Conservation (phyloP, 108 stramenopile species). For the Skeletonema marinoi region DNA sequence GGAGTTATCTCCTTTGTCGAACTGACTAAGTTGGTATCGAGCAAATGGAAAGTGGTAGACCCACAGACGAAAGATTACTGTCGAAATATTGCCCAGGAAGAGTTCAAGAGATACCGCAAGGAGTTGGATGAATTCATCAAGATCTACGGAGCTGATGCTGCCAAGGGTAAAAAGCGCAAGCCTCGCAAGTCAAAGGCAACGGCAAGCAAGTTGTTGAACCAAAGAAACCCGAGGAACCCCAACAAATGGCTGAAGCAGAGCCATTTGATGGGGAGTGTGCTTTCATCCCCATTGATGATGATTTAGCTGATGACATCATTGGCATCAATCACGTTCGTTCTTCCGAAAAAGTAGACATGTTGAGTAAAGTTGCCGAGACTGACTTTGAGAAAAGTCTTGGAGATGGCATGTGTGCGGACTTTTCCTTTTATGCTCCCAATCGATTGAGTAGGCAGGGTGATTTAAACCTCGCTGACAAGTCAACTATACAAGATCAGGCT, state of each 20-base stretch:
- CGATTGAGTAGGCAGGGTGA: not conserved
- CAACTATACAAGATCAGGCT: not conserved
- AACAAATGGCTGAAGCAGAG: not conserved
- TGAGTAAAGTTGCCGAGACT: not conserved
- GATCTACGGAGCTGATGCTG: constrained; percentile 1
- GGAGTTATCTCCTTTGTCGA: not conserved
- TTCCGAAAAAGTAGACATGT: not conserved
- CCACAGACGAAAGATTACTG: not conserved
- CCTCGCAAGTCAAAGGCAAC: not conserved
- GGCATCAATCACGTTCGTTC: not conserved
- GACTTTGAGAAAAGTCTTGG: not conserved
- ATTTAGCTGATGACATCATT: not conserved
- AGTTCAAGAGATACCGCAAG: not conserved
- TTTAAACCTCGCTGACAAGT: not conserved
- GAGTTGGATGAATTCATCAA: constrained; percentile 2
- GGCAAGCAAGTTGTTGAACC: not conserved
- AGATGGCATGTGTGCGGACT: not conserved
- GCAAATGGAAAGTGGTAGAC: constrained; percentile 1
- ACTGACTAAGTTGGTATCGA: not conserved
- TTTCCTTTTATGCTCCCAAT: not conserved
- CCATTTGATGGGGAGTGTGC: not conserved
- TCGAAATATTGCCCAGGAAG: not conserved
- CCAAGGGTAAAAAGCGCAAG: constrained; percentile 10
- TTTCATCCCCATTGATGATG: constrained; percentile 3
- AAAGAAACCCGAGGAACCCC: not conserved